Base-by-base conservation (phyloP, 2,329 filamentous ascomycete genomes). In the Bipolaris zeicola region DNA sequence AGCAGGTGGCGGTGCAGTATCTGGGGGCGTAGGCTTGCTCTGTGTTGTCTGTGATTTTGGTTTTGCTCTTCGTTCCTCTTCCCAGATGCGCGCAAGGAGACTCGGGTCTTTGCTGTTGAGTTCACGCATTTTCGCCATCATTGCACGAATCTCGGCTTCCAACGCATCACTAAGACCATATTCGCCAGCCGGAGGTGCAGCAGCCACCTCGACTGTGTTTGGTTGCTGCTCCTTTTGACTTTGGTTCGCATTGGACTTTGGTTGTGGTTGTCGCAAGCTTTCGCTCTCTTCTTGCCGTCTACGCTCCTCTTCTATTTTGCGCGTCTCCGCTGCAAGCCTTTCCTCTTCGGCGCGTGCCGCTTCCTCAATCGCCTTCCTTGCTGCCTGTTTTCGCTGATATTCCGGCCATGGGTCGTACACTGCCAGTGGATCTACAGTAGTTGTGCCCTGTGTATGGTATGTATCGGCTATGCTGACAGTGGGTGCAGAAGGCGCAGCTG, bases 101-200 rank as follows among this genome's bases (percentile, higher is more conserved):
- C 74, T 72, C 3, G 85, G 85, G 61, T 87, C 82, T 63, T 82
- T 81, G 24, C 73, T 72, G 57, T 85, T 84, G 56, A 84, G 80
- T 58, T 85, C 80, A 37, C 83, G 77, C 82, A 87, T 85, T 62
- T 82, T 84, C 34, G 82, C 79, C 71, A 86, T 82, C 78, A 85
- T 81, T 1, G 76, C 75, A 54, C 81, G 79, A 71, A 85, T 83
- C 63, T 85, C 80, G 1, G 73, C 69, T 58, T 82, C 83, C 47
- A 83, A 78, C 20, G 74, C 74, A 36, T 75, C 74, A 8, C 65
- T 64, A 16, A 44, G 20, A 14, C 38, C 53, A 24, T 22, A 20
- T 0, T 48, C 22, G 11, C 46, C 45, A 4, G 41, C 60, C 26
- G 55, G 34, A 18, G 37, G 16, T 38, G 44, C 42, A 38, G 58